Evolutionary conservation across 2,329 filamentous ascomycete genomes (phyloP).

Genomic region (Biscogniauxia mediterranea): DNA sequence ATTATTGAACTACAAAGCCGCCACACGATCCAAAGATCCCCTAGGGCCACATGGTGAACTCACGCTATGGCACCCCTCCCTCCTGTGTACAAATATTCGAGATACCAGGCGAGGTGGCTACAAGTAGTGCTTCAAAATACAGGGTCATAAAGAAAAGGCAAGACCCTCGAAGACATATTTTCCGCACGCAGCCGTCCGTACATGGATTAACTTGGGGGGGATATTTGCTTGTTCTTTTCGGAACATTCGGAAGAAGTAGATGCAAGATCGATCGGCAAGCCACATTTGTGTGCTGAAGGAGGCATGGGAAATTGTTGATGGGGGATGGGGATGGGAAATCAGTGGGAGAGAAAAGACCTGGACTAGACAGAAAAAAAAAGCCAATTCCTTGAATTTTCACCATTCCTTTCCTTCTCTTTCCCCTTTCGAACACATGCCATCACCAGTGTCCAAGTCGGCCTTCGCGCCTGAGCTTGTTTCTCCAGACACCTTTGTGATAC

Average conservation of each 20-base stretch:
- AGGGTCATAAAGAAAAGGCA: neutral
- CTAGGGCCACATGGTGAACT: neutral
- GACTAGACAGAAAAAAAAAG: neutral
- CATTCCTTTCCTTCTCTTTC: neutral
- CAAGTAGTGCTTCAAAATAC: neutral
- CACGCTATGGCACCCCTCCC: conserved; percentile 1
- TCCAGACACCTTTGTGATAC: neutral
- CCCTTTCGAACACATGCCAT: neutral
- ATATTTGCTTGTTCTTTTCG: neutral
- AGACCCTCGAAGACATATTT: neutral
- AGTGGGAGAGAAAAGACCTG: neutral
- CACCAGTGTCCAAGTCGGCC: neutral
- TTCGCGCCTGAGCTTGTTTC: neutral
- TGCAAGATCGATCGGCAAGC: conserved; percentile 4
- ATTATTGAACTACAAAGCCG: neutral
- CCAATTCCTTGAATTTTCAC: neutral
- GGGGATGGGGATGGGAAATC: too few species aligned
- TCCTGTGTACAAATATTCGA: neutral
- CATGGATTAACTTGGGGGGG: neutral
- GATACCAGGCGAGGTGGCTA: neutral
- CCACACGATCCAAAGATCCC: neutral
- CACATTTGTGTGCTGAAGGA: neutral
- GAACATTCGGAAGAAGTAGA: neutral
- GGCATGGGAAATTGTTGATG: too few species aligned
- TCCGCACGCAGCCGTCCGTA: conserved; percentile 1